Percentiles rank a stretch among this genome's conserved stretches.
phyloP scores from a whole-genome alignment of 257 asterid genomes.

The Ophiorrhiza pumila region DNA sequence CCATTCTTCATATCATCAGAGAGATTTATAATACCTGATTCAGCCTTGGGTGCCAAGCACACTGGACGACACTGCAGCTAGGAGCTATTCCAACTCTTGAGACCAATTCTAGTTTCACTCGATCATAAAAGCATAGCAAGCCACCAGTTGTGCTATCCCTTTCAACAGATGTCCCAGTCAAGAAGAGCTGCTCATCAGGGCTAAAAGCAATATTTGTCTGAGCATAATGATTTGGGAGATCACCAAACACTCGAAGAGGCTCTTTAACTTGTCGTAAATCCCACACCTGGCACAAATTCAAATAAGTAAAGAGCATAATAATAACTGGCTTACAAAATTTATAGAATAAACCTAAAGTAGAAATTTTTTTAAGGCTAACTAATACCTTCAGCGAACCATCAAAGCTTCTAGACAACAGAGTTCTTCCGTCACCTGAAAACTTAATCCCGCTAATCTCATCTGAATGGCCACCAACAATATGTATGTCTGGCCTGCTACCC shows the following conservation, averaged over 20 bases:
- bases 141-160: constrained; percentile 79
- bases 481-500: constrained; percentile 90
- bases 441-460: constrained; percentile 85
- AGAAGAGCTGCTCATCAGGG: constrained; percentile 76
- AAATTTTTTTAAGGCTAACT: background rate
- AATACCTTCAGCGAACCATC: constrained; percentile 88
- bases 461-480: constrained; percentile 54
- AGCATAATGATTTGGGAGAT: constrained; percentile 83
- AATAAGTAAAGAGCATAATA: constrained; percentile 7
- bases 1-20: background rate
- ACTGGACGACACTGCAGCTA: constrained; percentile 79
- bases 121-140: constrained; percentile 69
- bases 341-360: background rate
- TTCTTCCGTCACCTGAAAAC: constrained; percentile 80
- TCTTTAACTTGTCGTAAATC: constrained; percentile 84
- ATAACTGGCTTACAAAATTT: background rate
- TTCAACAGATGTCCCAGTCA: constrained; percentile 89
- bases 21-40: constrained; percentile 60
- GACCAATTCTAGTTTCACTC: constrained; percentile 72
- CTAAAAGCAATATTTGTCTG: constrained; percentile 87
- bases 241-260: constrained; percentile 55
- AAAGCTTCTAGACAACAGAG: constrained; percentile 80
- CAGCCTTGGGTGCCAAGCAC: constrained; percentile 93
- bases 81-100: constrained; percentile 87
- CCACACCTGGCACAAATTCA: constrained; percentile 60